phyloP scores from a whole-genome alignment of 805 yeast species.

The Kurtzmaniella cleridarum region DNA sequence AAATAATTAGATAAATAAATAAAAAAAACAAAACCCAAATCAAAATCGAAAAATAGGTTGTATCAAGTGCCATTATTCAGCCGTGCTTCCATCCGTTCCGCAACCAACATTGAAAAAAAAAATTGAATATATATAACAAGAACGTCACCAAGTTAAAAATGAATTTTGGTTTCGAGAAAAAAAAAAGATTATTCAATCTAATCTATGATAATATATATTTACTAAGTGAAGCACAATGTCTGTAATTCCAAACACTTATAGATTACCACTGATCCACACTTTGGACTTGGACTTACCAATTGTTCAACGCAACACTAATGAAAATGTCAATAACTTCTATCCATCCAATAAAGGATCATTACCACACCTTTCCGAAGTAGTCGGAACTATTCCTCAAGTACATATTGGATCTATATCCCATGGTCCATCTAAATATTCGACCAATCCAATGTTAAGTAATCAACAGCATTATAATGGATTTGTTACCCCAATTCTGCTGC shows the following conservation, averaged over 20 bases:
- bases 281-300: slow-evolving; percentile 28
- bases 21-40: no score
- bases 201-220: no score
- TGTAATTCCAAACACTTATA: slow-evolving; percentile 3
- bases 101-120: not conserved
- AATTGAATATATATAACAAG: no score
- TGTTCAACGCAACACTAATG: slow-evolving; percentile 4
- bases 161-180: no score
- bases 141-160: no score
- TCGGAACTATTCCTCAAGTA: not conserved
- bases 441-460: not conserved
- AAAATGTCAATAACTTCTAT: not conserved
- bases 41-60: no score
- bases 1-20: no score
- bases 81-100: slow-evolving; percentile 3
- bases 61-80: not conserved
- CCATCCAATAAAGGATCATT: not conserved
- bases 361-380: not conserved
- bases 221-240: not conserved
- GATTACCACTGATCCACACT: slow-evolving; percentile 31
- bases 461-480: not conserved
- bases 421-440: not conserved
- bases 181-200: no score
- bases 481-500: slow-evolving; percentile 5
- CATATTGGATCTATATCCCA: not conserved